Base-by-base conservation (phyloP, 164 flowering plant genomes). In the Taxillus chinensis region DNA sequence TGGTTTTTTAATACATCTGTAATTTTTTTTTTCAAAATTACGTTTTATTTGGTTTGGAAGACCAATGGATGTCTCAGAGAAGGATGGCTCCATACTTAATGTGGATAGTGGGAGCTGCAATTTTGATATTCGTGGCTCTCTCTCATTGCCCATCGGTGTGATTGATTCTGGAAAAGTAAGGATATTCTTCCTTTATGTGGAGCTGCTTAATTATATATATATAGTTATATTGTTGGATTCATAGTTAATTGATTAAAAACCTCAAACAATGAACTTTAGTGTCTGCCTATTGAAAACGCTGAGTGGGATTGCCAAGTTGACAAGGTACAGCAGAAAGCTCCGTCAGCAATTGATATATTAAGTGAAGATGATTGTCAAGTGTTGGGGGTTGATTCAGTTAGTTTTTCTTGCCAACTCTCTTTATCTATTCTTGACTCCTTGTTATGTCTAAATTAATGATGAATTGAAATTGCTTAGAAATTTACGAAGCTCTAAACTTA, bases 91-190 rank as follows among this genome's bases (percentile, higher is more conserved):
- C 64, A 37, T 61, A 45, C 80, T 87, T 50, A 1, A n/a, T 15
- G 68, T 37, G 48, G 66, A 69, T 41, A 65, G 70, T 59, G 79
- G 64, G 41, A 64, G 41, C 65, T 17, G 77, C 10, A 65, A 54
- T 58, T 62, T 87, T 48, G 81, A 86, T 55, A 67, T 83, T 59
- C 71, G 70, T 1, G 64, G 60, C 4, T 86, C 95, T 41, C 9
- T 73, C n/a, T 80, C 86, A 5, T 55, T 87, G 38, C 92, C 90
- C 39, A 76, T 87, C n/a, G 76, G 75, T 65, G 78, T 85, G 56
- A 86, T 90, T 49, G 90, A 86, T 71, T 73, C 75, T 49, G 92
- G 79, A 63, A 84, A 86, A 91, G 96, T 82, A 41, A 49, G 42
- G 49, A 8, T 77, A 52, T 12, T 41, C 45, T 50, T 43, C 57